Base-by-base conservation (phyloP, 1,139 yeast genomes). In the Yamadazyma sp. region DNA sequence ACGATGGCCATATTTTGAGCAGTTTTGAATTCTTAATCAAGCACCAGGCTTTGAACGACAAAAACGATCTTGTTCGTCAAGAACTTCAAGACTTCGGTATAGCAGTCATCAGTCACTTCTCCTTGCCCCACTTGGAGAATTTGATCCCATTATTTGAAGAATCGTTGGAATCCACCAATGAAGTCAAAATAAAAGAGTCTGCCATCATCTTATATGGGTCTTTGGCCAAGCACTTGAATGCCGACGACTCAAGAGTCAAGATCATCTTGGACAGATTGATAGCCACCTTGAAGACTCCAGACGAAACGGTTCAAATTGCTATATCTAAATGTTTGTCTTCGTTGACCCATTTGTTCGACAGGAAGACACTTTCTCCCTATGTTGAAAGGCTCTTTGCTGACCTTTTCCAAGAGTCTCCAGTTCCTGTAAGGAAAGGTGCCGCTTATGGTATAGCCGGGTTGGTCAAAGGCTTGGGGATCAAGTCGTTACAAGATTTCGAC, bases 371-470 rank as follows among this genome's bases (percentile, higher is more conserved):
- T 27, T 72, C 73, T 30, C 60, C 63, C 0, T 79, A 84, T 48
- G 64, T 88, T 44, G 84, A 82, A 34, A 49, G 56, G 4, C 65
- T 89, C 39, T 75, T 87, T 54, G 75, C 69, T 3, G 44, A 41
- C 25, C 67, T 91, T 26, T 81, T 84, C 52, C 65, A 66, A 20
- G 69, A 69, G 4, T 66, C 70, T 16, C 62, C 70, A 2, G 61
- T 73, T 34, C 79, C 83, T 0, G 69, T 75, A 12, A 79, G 96
- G 58, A 78, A 92, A 50, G 99, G 98, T 55, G 94, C 96, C 1
- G 98, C 98, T 1, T 89, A 87, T 63, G 98, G 98, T 62, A 76
- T 92, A 50, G 87, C 98, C 8, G 98, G 98, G 46, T 65, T 92
- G 34, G 94, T 87, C 10, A 85, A 87, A 56, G 98, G 99, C 44